Evolutionary conservation across 116 monocot species (phyloP), one percentile per base, ranked within the genome.

Genomic region (Zostera marina): DNA sequence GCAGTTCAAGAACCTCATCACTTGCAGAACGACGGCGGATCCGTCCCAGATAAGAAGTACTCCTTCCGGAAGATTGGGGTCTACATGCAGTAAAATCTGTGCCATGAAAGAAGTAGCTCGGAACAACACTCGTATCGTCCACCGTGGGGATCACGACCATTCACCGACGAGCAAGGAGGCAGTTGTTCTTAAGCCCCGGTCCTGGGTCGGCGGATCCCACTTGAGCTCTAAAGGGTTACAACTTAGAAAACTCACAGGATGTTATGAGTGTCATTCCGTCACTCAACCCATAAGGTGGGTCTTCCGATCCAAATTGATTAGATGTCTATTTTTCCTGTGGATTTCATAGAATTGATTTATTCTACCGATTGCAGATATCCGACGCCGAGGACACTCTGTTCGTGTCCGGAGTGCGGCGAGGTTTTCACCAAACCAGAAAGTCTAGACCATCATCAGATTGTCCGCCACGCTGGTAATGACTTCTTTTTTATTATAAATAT

Each of bases 231-330:
- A 71, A 3, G 75, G 77, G 1, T 48, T 75, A 60, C 85, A 69
- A 19, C 72, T 94, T 11, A 61, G 77, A 47, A 72, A 72, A 53
- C 67, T 94, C 47, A 77, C 88, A 32, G 85, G 94, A 11, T 94
- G 94, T 73, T 88, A 88, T 66, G 88, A 94, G 84, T 94, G 94
- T 67, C 88, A 76, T 41, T 79, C 94, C 21, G 63, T 88, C 47
- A 68, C 74, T 21, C 19, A 59, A 22, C 59, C 59, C 9, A 21
- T 22, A 8, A 59, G 59, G 59, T 58, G 15, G n/a, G n/a, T n/a
- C n/a, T n/a, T n/a, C n/a, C n/a, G n/a, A n/a, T n/a, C n/a, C n/a
- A n/a, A n/a, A n/a, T n/a, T n/a, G n/a, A n/a, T n/a, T n/a, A n/a
- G n/a, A n/a, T n/a, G n/a, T n/a, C n/a, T n/a, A n/a, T n/a, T n/a